Evolutionary conservation across 148 eudicot genomes (phyloP).

Genomic region (Drosera capensis): DNA sequence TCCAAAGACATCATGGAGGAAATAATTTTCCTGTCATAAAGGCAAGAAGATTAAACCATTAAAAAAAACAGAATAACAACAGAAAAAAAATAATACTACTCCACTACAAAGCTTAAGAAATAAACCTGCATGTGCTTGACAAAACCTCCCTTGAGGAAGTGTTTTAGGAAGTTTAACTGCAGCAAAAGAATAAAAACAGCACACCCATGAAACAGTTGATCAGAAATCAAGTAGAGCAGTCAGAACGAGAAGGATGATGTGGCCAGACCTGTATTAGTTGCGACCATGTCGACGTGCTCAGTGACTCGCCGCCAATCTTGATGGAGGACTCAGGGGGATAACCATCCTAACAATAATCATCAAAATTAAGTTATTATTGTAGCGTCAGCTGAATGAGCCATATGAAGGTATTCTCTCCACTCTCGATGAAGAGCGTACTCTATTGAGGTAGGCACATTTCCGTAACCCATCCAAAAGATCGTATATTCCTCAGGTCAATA

Average conservation of each 20-base stretch:
- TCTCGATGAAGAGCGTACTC: no score
- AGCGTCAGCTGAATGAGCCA: no score
- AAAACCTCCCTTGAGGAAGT: conserved; percentile 75
- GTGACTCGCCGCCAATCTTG: conserved; percentile 61
- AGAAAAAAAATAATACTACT: background rate
- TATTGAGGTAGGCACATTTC: no score
- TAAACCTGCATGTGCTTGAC: conserved; percentile 84
- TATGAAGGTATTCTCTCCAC: no score
- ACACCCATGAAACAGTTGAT: background rate
- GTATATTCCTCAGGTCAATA: background rate
- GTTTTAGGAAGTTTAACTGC: conserved; percentile 73
- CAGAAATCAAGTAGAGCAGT: background rate
- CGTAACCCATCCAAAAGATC: no score
- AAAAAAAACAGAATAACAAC: background rate
- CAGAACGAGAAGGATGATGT: background rate
- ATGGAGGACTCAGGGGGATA: conserved; percentile 46
- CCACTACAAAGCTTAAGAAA: background rate
- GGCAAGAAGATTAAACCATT: background rate
- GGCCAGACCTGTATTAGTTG: conserved; percentile 49
- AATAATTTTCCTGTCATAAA: conserved; percentile 53
- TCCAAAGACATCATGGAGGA: conserved; percentile 78
- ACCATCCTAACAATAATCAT: conserved; percentile 34
- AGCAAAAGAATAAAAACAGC: background rate
- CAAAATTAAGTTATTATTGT: no score
- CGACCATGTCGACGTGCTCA: conserved; percentile 55